Evolutionary conservation across 768 basidiomycete genomes (phyloP).

Genomic region (Trametopsis cervina): DNA sequence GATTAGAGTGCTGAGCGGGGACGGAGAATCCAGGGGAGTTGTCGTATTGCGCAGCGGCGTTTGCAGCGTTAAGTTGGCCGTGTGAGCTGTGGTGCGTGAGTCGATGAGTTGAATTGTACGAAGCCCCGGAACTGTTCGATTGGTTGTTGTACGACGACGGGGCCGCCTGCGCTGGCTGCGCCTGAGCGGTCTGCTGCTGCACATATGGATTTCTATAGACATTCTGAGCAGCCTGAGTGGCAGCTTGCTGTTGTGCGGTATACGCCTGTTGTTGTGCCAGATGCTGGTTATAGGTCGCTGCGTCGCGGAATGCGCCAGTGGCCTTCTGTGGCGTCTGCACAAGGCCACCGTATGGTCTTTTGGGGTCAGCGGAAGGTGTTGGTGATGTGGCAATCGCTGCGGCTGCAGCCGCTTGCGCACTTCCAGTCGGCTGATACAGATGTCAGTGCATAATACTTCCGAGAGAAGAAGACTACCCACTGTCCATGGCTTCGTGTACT

Average conservation of each 20-base stretch:
- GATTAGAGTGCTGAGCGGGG: slow-evolving; percentile 24
- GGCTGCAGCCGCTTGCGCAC: slow-evolving; percentile 8
- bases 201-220: slow-evolving; percentile 80
- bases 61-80: slow-evolving; percentile 33
- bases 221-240: slow-evolving; percentile 62
- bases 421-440: slow-evolving; percentile 6
- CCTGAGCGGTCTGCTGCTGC: slow-evolving; percentile 28
- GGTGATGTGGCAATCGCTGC: slow-evolving; percentile 7
- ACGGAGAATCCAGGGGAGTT: slow-evolving; percentile 17
- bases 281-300: slow-evolving; percentile 91
- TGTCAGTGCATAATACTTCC: too few species aligned
- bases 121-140: slow-evolving; percentile 12
- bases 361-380: slow-evolving; percentile 46
- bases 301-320: slow-evolving; percentile 83
- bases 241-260: slow-evolving; percentile 78
- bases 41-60: slow-evolving; percentile 19
- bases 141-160: slow-evolving; percentile 23
- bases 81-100: slow-evolving; percentile 46
- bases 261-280: slow-evolving; percentile 91
- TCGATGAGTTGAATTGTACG: slow-evolving; percentile 25
- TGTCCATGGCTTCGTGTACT: slow-evolving; percentile 80
- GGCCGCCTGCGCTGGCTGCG: slow-evolving; percentile 22
- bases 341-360: slow-evolving; percentile 89
- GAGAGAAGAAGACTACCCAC: slow-evolving; percentile 35
- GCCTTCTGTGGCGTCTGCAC: slow-evolving; percentile 86